These are phyloP conservation scores for Daldinia decipiens DNA, from an alignment of 495 filamentous ascomycete genomes.

Conservation along the genomic window DNA sequence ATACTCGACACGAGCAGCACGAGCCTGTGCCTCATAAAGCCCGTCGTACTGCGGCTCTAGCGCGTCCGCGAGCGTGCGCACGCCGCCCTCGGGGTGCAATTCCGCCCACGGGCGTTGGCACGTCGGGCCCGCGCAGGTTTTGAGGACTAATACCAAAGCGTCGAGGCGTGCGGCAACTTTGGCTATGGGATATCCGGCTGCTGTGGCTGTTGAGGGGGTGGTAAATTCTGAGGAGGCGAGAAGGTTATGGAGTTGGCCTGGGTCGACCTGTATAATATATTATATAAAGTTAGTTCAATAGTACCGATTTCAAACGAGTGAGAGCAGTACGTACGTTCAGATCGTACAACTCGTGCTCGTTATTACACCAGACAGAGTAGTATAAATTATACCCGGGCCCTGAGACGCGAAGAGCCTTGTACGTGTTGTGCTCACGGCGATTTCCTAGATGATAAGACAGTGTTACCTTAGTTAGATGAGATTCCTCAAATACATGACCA, in stretches of 20 bases:
- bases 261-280: constrained; percentile 57
- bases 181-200: constrained; percentile 51
- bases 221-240: constrained; percentile 44
- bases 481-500: constrained; percentile 1
- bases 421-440: constrained; percentile 58
- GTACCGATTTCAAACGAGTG: background rate
- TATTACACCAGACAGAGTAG: constrained; percentile 71
- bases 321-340: constrained; percentile 50
- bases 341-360: constrained; percentile 70
- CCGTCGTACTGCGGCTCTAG: constrained; percentile 58
- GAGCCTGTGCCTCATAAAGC: constrained; percentile 59
- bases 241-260: constrained; percentile 66
- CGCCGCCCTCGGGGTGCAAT: constrained; percentile 59
- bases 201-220: background rate
- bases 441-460: constrained; percentile 22
- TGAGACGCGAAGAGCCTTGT: constrained; percentile 65
- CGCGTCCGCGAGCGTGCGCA: constrained; percentile 49
- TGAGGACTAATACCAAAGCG: constrained; percentile 67
- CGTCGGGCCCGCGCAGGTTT: constrained; percentile 62
- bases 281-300: background rate
- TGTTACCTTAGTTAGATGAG: constrained; percentile 19
- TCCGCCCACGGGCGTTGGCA: constrained; percentile 67
- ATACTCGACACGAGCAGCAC: constrained; percentile 52
- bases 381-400: constrained; percentile 64
- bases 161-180: constrained; percentile 61